Evolutionary conservation across 768 basidiomycete genomes (phyloP).

Genomic region (Boletus fagicola): DNA sequence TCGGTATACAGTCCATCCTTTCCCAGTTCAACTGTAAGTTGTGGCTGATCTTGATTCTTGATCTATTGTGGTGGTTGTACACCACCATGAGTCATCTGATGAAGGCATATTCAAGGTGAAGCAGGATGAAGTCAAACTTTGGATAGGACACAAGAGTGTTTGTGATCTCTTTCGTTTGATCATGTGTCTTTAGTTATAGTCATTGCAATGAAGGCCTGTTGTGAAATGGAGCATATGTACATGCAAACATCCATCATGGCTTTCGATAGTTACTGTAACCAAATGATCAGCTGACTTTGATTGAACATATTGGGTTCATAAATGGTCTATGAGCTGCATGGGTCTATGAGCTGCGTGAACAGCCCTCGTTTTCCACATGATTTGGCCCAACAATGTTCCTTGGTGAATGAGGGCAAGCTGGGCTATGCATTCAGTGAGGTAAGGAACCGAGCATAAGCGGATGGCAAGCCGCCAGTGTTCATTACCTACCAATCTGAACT

Average conservation of each 20-base stretch:
- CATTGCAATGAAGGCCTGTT: neutral
- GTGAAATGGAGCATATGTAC: no score
- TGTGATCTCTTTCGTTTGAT: conserved; percentile 54
- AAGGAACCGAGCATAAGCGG: neutral
- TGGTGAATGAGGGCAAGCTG: neutral
- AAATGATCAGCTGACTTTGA: no score
- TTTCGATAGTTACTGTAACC: no score
- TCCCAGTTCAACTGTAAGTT: conserved; percentile 46
- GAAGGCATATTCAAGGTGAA: conserved; percentile 76
- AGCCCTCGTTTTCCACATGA: no score
- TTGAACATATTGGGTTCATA: no score
- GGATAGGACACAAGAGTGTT: conserved; percentile 46
- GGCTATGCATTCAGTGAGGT: neutral
- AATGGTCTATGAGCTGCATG: no score
- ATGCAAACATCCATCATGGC: no score
- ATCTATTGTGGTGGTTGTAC: conserved; percentile 37
- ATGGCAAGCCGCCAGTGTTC: neutral
- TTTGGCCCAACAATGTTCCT: neutral
- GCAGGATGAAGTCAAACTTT: conserved; percentile 54
- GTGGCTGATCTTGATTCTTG: conserved; percentile 19
- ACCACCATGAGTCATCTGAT: conserved; percentile 69
- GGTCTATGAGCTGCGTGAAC: no score
- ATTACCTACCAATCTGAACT: neutral
- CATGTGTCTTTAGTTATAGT: conserved; percentile 38
- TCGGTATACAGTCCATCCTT: conserved; percentile 48